These are phyloP conservation scores for Pseudogymnoascus sp. DNA, from an alignment of 2,329 filamentous ascomycete species.

Conservation along the genomic window DNA sequence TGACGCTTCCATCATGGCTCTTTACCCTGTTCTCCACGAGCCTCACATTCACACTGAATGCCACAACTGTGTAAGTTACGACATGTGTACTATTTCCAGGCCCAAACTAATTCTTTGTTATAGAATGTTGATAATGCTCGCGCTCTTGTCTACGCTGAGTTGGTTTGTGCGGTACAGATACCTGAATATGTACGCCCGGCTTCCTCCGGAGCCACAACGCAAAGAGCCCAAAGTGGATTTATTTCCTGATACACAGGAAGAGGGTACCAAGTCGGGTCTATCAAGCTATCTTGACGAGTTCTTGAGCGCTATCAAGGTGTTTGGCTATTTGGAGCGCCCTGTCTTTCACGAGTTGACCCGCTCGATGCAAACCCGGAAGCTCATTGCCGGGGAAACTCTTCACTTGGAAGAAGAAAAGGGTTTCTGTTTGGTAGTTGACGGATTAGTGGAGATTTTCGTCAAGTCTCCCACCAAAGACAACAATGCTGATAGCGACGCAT, in stretches of 20 bases:
- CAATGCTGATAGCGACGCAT: constrained; percentile 32
- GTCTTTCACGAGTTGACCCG: constrained; percentile 96
- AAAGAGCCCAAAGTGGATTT: constrained; percentile 94
- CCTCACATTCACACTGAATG: constrained; percentile 96
- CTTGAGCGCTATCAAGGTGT: constrained; percentile 96
- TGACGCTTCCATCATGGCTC: constrained; percentile 80
- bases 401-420: constrained; percentile 96
- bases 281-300: constrained; percentile 98
- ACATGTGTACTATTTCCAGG: neutral
- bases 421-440: constrained; percentile 95
- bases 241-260: constrained; percentile 87
- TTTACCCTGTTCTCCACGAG: constrained; percentile 88
- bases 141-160: constrained; percentile 72
- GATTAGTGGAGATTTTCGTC: constrained; percentile 94
- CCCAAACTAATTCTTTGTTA: constrained; percentile 14
- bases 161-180: constrained; percentile 95
- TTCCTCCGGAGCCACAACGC: constrained; percentile 88
- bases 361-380: constrained; percentile 95
- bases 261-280: constrained; percentile 79
- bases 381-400: constrained; percentile 92
- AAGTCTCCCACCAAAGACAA: constrained; percentile 62
- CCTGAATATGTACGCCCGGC: constrained; percentile 90
- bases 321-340: constrained; percentile 90
- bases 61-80: constrained; percentile 74
- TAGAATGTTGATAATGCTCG: constrained; percentile 67